These are phyloP conservation scores for Cladobotryum protrusum DNA, from an alignment of 2,329 filamentous ascomycete species.

Conservation along the genomic window DNA sequence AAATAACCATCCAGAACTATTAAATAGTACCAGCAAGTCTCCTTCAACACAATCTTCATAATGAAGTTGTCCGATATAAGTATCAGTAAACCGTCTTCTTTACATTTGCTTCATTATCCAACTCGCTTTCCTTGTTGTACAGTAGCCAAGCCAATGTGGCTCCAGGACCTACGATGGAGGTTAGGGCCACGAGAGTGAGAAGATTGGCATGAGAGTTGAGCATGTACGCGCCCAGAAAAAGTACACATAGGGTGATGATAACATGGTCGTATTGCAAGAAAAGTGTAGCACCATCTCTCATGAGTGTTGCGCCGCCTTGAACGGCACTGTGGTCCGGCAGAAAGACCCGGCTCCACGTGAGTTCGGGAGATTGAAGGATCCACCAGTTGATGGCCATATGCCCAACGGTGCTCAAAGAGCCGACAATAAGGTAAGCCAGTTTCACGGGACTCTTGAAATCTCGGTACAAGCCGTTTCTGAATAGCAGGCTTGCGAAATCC, in stretches of 20 bases:
- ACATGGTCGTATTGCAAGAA: constrained; percentile 3
- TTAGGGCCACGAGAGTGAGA: neutral
- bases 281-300: constrained; percentile 1
- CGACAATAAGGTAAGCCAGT: constrained; percentile 2
- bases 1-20: too few relatives aligned
- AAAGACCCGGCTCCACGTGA: neutral
- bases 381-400: neutral
- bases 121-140: neutral
- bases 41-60: neutral
- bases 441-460: neutral
- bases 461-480: neutral
- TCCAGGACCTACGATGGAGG: neutral
- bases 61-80: neutral
- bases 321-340: constrained; percentile 1
- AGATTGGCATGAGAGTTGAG: neutral
- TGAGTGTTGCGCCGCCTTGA: neutral
- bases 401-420: neutral
- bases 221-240: neutral
- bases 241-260: neutral
- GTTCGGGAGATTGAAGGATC: neutral
- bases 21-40: too few relatives aligned
- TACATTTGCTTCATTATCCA: neutral
- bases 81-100: neutral
- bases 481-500: neutral
- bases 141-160: neutral